Evolutionary conservation across 257 asterid species (phyloP).

Genomic region (Oldenlandia corymbosa): DNA sequence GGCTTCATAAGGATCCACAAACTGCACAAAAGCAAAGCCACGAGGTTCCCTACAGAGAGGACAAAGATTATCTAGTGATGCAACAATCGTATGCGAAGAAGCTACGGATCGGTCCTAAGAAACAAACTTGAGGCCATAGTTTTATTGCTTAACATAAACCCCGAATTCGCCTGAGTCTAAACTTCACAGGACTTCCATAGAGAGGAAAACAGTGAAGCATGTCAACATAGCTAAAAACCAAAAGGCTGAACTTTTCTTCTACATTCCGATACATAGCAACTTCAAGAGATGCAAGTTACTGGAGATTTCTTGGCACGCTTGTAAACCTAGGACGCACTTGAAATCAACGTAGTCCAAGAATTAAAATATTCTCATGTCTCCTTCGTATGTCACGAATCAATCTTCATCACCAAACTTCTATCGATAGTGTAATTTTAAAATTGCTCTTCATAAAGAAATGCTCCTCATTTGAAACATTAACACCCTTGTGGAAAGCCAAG

Average conservation of each 20-base stretch:
- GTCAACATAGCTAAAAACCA: slow-evolving; percentile 18
- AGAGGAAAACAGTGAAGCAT: slow-evolving; percentile 11
- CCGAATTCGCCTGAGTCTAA: not conserved
- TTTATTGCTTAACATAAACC: slow-evolving; percentile 6
- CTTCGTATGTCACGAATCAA: no score
- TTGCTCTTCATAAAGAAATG: slow-evolving; percentile 26
- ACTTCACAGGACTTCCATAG: slow-evolving; percentile 15
- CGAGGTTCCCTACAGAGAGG: slow-evolving; percentile 26
- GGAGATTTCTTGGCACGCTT: slow-evolving; percentile 24
- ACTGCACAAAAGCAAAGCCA: slow-evolving; percentile 34
- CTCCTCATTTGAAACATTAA: slow-evolving; percentile 26
- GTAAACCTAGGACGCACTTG: slow-evolving; percentile 26
- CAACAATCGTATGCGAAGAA: not conserved
- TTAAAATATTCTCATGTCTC: slow-evolving; percentile 22
- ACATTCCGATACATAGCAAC: slow-evolving; percentile 23
- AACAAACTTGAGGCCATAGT: slow-evolving; percentile 1
- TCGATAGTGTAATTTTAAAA: slow-evolving; percentile 16
- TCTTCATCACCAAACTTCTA: slow-evolving; percentile 26
- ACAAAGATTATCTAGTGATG: not conserved
- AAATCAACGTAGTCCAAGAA: slow-evolving; percentile 22
- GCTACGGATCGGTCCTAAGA: not conserved
- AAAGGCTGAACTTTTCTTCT: slow-evolving; percentile 30
- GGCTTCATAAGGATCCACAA: slow-evolving; percentile 32
- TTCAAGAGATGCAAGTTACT: slow-evolving; percentile 27
- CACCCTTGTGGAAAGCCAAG: no score